phyloP scores from a whole-genome alignment of 164 flowering plant genomes.

The Umbilicus rupestris region DNA sequence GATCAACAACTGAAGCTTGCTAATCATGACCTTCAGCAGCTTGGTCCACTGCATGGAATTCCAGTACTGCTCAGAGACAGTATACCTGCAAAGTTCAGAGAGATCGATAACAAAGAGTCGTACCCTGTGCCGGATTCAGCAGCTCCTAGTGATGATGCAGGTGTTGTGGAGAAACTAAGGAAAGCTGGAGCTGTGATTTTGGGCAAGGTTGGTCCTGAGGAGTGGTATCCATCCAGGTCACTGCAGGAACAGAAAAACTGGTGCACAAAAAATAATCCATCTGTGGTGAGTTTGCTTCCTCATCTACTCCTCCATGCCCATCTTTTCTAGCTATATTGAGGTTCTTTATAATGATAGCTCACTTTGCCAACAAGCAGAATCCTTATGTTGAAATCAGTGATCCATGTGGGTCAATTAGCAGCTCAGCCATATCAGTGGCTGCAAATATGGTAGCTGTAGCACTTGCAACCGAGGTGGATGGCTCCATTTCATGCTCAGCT shows the following conservation, averaged over 20 bases:
- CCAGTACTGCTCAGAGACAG: conserved; percentile 29
- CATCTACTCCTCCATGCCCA: background rate
- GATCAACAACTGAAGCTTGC: conserved; percentile 14
- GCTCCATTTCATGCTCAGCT: conserved; percentile 27
- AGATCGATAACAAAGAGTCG: no score
- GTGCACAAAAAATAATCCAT: conserved; percentile 26
- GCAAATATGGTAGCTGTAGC: conserved; percentile 28
- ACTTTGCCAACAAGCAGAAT: no score
- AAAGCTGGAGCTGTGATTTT: conserved; percentile 28
- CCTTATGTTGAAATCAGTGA: conserved; percentile 15
- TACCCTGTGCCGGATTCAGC: no score
- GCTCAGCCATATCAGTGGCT: conserved; percentile 26
- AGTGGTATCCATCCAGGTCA: no score
- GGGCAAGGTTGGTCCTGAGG: conserved; percentile 27
- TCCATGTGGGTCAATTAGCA: conserved; percentile 33
- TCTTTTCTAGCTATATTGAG: background rate
- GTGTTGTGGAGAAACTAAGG: conserved; percentile 27
- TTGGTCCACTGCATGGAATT: conserved; percentile 20
- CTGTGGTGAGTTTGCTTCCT: conserved; percentile 10
- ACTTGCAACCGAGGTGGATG: conserved; percentile 27
- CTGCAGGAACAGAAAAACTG: conserved; percentile 13
- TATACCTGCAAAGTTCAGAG: no score
- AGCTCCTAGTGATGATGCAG: no score
- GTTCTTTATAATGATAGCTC: background rate
- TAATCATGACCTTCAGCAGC: background rate